A percentile compares a stretch with the other conserved stretches of the same genome.
Evolutionary conservation across 805 yeast genomes (phyloP).

Genomic region (Pichia thaimueangensis): DNA sequence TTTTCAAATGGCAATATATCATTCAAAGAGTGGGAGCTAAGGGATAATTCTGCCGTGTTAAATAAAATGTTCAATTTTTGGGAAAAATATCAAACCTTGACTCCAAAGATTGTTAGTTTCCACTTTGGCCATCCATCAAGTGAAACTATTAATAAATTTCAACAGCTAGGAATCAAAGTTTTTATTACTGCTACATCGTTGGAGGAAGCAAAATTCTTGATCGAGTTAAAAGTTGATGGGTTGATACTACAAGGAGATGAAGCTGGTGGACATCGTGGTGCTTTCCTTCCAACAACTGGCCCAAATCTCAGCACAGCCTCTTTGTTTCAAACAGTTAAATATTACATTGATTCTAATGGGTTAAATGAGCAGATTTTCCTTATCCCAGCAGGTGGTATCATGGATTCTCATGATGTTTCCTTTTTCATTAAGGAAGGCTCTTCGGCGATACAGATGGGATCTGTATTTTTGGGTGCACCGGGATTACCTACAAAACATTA

Average conservation of each 20-base stretch:
- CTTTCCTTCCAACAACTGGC: not conserved
- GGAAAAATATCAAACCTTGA: not conserved
- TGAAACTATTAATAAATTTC: not conserved
- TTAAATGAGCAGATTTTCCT: not conserved
- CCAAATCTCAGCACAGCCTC: not conserved
- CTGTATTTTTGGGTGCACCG: not conserved
- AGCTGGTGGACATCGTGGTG: constrained; percentile 1
- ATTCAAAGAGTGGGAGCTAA: not conserved
- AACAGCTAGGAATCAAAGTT: not conserved
- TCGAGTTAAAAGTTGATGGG: not conserved
- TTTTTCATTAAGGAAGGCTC: not conserved
- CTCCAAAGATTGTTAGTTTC: not conserved
- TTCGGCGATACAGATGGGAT: not conserved
- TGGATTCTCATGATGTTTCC: not conserved
- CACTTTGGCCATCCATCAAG: not conserved
- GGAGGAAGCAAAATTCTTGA: not conserved
- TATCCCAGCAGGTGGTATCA: not conserved
- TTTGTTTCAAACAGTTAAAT: not conserved
- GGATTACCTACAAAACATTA: not conserved
- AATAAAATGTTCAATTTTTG: not conserved
- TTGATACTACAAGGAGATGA: not conserved
- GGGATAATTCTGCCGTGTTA: not conserved
- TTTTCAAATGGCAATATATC: not conserved
- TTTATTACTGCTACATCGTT: not conserved
- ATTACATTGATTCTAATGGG: not conserved